A percentile compares a stretch with the other conserved stretches of the same genome.
Evolutionary conservation across 352 stramenopile species (phyloP).

Genomic region (Pilasporangium apinafurcum): DNA sequence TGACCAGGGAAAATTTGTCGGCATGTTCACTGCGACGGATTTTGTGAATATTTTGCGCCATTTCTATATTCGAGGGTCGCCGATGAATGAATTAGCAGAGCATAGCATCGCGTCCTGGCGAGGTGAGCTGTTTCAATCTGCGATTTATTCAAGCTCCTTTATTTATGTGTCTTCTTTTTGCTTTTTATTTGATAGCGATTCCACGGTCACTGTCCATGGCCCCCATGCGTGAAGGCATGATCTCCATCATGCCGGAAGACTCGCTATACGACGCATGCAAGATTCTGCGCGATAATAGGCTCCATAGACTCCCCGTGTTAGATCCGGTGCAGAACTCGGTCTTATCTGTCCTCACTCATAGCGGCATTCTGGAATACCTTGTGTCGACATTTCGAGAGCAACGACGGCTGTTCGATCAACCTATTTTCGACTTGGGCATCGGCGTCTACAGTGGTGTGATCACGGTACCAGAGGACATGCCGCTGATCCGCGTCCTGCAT

Average conservation of each 20-base stretch:
- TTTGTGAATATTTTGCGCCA: conserved; percentile 97
- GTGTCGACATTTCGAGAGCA: conserved; percentile 96
- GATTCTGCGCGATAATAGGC: conserved; percentile 73
- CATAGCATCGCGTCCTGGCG: conserved; percentile 84
- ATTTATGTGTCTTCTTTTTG: not conserved
- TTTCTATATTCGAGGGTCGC: conserved; percentile 88
- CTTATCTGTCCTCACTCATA: conserved; percentile 91
- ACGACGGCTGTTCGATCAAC: conserved; percentile 95
- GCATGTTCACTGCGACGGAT: conserved; percentile 96
- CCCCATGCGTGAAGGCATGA: conserved; percentile 57
- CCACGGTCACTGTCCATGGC: conserved; percentile 78
- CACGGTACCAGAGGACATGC: conserved; percentile 89
- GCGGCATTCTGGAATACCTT: conserved; percentile 93
- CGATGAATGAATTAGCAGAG: conserved; percentile 85
- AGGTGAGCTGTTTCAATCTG: conserved; percentile 40
- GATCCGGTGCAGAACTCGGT: conserved; percentile 91
- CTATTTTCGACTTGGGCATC: conserved; percentile 94
- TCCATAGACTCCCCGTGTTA: conserved; percentile 94
- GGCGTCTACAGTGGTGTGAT: conserved; percentile 93
- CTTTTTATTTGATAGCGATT: conserved; percentile 42
- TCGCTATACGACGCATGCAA: conserved; percentile 89
- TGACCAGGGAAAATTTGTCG: conserved; percentile 92
- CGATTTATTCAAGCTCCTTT: not conserved
- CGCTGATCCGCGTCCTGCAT: conserved; percentile 91
- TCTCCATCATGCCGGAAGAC: conserved; percentile 82